Conservation (phyloP, 2,329 filamentous ascomycete genomes). For the Bipolaris cookei region DNA sequence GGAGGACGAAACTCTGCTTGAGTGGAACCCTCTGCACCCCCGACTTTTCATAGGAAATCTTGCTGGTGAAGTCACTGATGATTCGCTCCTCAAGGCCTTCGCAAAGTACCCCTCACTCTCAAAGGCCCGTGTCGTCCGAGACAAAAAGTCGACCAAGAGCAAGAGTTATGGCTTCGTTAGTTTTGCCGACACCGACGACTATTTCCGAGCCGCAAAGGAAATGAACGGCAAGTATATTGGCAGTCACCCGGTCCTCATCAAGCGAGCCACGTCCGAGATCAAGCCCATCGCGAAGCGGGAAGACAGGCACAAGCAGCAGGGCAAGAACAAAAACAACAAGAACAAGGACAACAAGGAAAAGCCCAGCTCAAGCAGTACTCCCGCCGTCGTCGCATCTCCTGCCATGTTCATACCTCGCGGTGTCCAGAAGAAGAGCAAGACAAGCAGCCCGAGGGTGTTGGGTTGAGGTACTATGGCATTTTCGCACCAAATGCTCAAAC, state of each 20-base stretch:
- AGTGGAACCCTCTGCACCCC: constrained; percentile 95
- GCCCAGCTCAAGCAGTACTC: constrained; percentile 15
- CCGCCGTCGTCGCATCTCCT: constrained; percentile 21
- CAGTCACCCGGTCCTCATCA: constrained; percentile 87
- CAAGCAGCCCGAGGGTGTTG: constrained; percentile 34
- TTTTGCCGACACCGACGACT: constrained; percentile 93
- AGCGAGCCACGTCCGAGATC: constrained; percentile 90
- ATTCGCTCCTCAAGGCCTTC: constrained; percentile 93
- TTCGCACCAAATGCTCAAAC: background rate
- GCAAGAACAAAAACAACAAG: constrained; percentile 59
- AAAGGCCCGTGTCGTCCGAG: constrained; percentile 90
- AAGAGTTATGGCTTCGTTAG: constrained; percentile 97
- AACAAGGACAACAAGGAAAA: constrained; percentile 44
- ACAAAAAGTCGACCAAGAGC: constrained; percentile 95
- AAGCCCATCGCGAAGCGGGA: constrained; percentile 69
- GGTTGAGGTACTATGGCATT: constrained; percentile 25
- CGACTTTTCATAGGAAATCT: constrained; percentile 96
- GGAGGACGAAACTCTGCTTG: constrained; percentile 85
- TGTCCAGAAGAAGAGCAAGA: constrained; percentile 44
- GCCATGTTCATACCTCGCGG: constrained; percentile 37
- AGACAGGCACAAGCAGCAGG: constrained; percentile 47
- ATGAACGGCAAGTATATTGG: constrained; percentile 99
- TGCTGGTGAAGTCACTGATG: constrained; percentile 95
- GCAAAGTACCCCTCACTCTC: constrained; percentile 84
- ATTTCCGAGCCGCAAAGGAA: constrained; percentile 93